These are phyloP conservation scores for Aspergillus flavus DNA, from an alignment of 2,329 filamentous ascomycete genomes.

Conservation along the genomic window DNA sequence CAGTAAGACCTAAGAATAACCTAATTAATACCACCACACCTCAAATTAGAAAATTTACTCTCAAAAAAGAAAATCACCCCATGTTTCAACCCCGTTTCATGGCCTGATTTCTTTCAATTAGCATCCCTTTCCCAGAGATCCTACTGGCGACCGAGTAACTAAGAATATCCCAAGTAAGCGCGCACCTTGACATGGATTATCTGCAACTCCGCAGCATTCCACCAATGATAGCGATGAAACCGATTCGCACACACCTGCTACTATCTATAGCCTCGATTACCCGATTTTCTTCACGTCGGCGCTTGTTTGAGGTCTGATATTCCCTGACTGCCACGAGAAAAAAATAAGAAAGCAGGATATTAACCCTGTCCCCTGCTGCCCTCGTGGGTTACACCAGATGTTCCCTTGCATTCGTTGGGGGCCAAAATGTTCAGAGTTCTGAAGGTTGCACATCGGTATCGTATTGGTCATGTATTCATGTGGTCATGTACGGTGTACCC, in stretches of 20 bases:
- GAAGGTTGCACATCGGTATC: not conserved
- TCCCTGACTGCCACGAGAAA: slow-evolving; percentile 11
- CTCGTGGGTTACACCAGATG: not conserved
- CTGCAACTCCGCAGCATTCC: not conserved
- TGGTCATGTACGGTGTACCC: not conserved
- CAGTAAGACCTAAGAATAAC: not conserved
- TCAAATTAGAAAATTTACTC: slow-evolving; percentile 9
- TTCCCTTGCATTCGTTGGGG: slow-evolving; percentile 3
- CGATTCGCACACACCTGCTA: not conserved
- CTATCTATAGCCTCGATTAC: slow-evolving; percentile 4
- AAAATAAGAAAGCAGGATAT: not conserved
- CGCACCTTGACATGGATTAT: slow-evolving; percentile 4
- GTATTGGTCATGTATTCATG: not conserved
- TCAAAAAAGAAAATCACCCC: not conserved
- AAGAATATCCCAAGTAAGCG: slow-evolving; percentile 3
- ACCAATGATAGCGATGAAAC: not conserved
- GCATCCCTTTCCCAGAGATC: slow-evolving; percentile 10
- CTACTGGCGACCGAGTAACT: slow-evolving; percentile 8
- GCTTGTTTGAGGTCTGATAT: slow-evolving; percentile 6
- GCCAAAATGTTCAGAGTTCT: not conserved
- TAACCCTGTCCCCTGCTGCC: not conserved
- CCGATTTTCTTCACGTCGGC: not conserved
- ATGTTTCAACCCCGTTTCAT: slow-evolving; percentile 17
- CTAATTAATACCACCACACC: not conserved
- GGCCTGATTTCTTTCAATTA: slow-evolving; percentile 10